Percentiles rank a stretch among this genome's conserved stretches.
Conservation (phyloP, 768 basidiomycete species). For the Kwoniella europaea region DNA sequence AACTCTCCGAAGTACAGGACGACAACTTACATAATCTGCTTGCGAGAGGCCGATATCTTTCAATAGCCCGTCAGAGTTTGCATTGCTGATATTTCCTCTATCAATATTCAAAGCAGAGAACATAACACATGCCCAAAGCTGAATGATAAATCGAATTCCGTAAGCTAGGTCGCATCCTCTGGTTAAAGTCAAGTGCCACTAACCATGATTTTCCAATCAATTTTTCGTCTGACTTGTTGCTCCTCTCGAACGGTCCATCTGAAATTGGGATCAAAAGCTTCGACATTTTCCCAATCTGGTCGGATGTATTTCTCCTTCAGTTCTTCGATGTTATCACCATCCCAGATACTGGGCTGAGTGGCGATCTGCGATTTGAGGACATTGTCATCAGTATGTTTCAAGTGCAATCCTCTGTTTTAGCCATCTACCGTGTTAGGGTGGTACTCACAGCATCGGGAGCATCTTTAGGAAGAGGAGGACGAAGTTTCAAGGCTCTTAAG, state of each 20-base stretch:
- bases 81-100: slow-evolving; percentile 68
- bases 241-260: slow-evolving; percentile 77
- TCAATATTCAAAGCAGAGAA: slow-evolving; percentile 62
- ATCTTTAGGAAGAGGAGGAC: slow-evolving; percentile 18
- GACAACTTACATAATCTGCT: slow-evolving; percentile 49
- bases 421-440: too few relatives aligned
- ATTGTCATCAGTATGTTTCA: background rate
- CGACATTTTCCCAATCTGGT: slow-evolving; percentile 48
- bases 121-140: slow-evolving; percentile 62
- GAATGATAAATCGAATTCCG: background rate
- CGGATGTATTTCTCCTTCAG: slow-evolving; percentile 22
- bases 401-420: too few relatives aligned
- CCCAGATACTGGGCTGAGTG: slow-evolving; percentile 48
- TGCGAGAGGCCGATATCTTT: slow-evolving; percentile 66
- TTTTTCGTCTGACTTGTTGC: slow-evolving; percentile 64
- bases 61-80: slow-evolving; percentile 72
- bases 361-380: slow-evolving; percentile 25
- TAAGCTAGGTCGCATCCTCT: background rate
- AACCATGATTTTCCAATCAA: slow-evolving; percentile 68
- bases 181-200: background rate
- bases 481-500: slow-evolving; percentile 25
- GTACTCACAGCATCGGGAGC: slow-evolving; percentile 32
- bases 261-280: slow-evolving; percentile 70
- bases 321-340: slow-evolving; percentile 39
- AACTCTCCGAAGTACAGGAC: background rate